These are phyloP conservation scores for Delonix regia DNA, from an alignment of 306 rosid genomes.

Conservation along the genomic window DNA sequence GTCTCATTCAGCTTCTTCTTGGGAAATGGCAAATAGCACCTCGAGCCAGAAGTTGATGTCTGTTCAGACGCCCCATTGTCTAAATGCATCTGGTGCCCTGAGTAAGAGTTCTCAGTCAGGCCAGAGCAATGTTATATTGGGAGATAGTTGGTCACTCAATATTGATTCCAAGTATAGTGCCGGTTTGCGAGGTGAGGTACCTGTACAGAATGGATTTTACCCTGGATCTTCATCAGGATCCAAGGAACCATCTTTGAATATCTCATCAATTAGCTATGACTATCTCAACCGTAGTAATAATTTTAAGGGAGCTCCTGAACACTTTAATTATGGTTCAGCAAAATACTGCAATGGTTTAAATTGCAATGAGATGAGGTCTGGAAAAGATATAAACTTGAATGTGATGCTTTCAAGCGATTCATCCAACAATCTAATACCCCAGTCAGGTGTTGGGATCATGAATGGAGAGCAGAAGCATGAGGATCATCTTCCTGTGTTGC, in stretches of 20 bases:
- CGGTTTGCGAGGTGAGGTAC: conserved; percentile 53
- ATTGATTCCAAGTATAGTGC: conserved; percentile 57
- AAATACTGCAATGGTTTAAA: conserved; percentile 53
- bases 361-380: conserved; percentile 53
- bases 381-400: conserved; percentile 73
- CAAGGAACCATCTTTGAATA: conserved; percentile 55
- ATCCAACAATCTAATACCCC: conserved; percentile 44
- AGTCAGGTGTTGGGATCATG: conserved; percentile 41
- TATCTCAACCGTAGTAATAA: conserved; percentile 51
- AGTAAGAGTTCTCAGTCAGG: conserved; percentile 58
- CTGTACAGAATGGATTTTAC: conserved; percentile 62
- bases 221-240: conserved; percentile 65
- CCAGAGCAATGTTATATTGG: conserved; percentile 60
- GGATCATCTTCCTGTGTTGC: conserved; percentile 56
- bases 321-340: conserved; percentile 45
- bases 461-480: conserved; percentile 55
- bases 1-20: conserved; percentile 73
- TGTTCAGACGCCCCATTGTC: conserved; percentile 56
- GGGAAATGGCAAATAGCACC: conserved; percentile 68
- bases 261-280: conserved; percentile 65
- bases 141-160: conserved; percentile 66
- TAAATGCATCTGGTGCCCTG: conserved; percentile 51
- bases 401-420: conserved; percentile 60
- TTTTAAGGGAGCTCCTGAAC: conserved; percentile 50
- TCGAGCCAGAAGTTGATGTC: conserved; percentile 63